These are phyloP conservation scores for Anastatica hierochuntica DNA, from an alignment of 345 rosid genomes.

Conservation along the genomic window DNA sequence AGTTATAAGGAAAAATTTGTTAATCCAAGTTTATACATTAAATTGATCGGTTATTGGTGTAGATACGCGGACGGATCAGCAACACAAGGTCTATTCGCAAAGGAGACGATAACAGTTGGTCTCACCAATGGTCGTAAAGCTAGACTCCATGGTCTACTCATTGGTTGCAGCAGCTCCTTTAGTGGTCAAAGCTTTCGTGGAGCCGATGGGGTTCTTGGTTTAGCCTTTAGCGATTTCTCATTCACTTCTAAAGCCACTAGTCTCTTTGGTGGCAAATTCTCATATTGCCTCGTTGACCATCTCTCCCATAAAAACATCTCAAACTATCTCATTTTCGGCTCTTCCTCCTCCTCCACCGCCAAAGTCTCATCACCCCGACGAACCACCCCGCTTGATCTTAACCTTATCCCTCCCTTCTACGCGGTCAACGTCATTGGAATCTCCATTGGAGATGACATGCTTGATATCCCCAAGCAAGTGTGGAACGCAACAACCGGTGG, in stretches of 20 bases:
- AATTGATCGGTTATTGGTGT: neutral
- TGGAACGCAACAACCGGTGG: constrained; percentile 38
- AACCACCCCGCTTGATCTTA: constrained; percentile 37
- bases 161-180: constrained; percentile 43
- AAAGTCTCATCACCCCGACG: neutral
- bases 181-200: constrained; percentile 24
- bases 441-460: constrained; percentile 30
- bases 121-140: constrained; percentile 23
- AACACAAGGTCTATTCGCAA: constrained; percentile 43
- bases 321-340: constrained; percentile 46
- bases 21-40: neutral
- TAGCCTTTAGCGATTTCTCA: constrained; percentile 36
- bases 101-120: constrained; percentile 36
- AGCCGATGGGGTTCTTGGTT: constrained; percentile 51
- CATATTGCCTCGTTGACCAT: constrained; percentile 59
- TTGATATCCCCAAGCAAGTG: constrained; percentile 34
- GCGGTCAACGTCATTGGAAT: constrained; percentile 38
- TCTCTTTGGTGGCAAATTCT: constrained; percentile 35
- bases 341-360: neutral
- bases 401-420: constrained; percentile 33
- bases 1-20: no score
- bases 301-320: constrained; percentile 36
- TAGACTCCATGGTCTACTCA: constrained; percentile 23
- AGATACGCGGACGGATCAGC: constrained; percentile 40
- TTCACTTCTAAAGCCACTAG: constrained; percentile 32